Evolutionary conservation across 768 basidiomycete genomes (phyloP).

Genomic region (Pulveroboletus sp.): DNA sequence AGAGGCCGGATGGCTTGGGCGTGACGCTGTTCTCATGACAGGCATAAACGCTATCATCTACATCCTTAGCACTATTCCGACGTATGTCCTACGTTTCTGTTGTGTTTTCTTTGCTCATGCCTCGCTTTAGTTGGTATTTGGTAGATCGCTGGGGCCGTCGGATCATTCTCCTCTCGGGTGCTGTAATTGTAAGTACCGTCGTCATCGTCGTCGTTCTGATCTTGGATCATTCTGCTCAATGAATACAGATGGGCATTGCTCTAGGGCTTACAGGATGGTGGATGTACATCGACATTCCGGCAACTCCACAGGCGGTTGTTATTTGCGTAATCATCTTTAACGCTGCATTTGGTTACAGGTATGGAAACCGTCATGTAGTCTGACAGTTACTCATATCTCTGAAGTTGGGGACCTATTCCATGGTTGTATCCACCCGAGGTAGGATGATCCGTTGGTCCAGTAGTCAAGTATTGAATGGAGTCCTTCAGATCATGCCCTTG

Average conservation of each 20-base stretch:
- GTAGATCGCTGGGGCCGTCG: slow-evolving; percentile 91
- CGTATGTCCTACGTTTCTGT: slow-evolving; percentile 46
- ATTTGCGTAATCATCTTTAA: slow-evolving; percentile 89
- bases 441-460: slow-evolving; percentile 2
- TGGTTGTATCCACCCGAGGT: slow-evolving; percentile 90
- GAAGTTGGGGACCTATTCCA: slow-evolving; percentile 79
- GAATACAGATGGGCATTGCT: slow-evolving; percentile 70
- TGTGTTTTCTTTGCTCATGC: slow-evolving; percentile 7
- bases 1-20: slow-evolving; percentile 95
- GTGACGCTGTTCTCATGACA: slow-evolving; percentile 93
- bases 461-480: slow-evolving; percentile 2
- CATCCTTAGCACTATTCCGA: slow-evolving; percentile 72
- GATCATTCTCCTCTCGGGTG: slow-evolving; percentile 81
- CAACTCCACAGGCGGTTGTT: slow-evolving; percentile 86
- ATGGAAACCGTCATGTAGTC: slow-evolving; percentile 6
- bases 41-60: slow-evolving; percentile 89
- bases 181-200: slow-evolving; percentile 56
- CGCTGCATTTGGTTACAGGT: slow-evolving; percentile 89
- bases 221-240: slow-evolving; percentile 3
- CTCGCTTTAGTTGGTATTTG: slow-evolving; percentile 73
- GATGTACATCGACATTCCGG: slow-evolving; percentile 85
- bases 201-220: not conserved
- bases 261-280: slow-evolving; percentile 85
- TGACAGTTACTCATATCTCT: not conserved
- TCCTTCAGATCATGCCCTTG: slow-evolving; percentile 79